Evolutionary conservation across 306 rosid genomes (phyloP).

Genomic region (Trifolium repens): DNA sequence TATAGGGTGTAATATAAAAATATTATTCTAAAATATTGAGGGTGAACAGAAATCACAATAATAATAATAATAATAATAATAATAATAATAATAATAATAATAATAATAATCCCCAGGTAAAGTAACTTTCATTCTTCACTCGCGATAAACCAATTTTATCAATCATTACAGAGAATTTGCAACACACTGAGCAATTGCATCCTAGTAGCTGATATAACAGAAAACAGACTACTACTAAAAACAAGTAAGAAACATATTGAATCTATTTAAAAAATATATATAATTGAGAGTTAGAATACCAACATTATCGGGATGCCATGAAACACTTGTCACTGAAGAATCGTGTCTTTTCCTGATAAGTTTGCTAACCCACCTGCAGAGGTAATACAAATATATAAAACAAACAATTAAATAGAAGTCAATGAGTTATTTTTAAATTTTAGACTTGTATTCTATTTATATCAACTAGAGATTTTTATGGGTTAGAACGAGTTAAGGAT

Average conservation of each 20-base stretch:
- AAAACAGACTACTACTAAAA: slow-evolving; percentile 6
- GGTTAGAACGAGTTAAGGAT: no score
- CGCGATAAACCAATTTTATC: no score
- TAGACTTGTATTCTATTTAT: background rate
- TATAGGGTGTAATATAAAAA: no score
- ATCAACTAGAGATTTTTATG: no score
- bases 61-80: no score
- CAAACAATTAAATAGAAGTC: slow-evolving; percentile 17
- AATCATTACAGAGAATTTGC: background rate
- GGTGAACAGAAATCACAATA: no score
- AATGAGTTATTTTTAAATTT: slow-evolving; percentile 10
- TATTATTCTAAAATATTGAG: no score
- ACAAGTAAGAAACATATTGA: slow-evolving; percentile 5
- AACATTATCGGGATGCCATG: slow-evolving; percentile 98
- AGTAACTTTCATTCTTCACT: no score
- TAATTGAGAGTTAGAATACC: slow-evolving; percentile 39
- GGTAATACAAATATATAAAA: slow-evolving; percentile 24
- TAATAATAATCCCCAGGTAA: no score
- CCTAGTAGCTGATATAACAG: slow-evolving; percentile 25
- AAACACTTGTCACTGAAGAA: slow-evolving; percentile 91
- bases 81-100: no score
- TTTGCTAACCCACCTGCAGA: slow-evolving; percentile 98
- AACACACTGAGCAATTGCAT: slow-evolving; percentile 34
- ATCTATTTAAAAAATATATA: background rate
- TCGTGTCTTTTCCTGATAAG: slow-evolving; percentile 89